A percentile compares a stretch with the other conserved stretches of the same genome.
Conservation (phyloP, 106 monocot genomes). For the Posidonia australis region DNA sequence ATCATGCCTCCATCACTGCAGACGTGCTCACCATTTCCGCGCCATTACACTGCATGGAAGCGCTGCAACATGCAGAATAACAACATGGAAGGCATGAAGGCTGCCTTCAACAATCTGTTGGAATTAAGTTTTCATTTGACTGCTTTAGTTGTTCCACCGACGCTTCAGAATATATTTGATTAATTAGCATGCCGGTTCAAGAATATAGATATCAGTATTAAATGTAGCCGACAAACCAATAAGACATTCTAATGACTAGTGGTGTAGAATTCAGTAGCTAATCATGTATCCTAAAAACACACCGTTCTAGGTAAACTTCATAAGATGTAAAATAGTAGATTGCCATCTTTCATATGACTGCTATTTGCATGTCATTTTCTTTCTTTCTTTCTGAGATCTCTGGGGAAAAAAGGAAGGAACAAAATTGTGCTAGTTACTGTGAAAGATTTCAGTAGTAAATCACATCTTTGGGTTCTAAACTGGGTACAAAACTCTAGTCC, state of each 20-base stretch:
- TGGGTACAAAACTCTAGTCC: not conserved
- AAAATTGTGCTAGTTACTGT: too few species aligned
- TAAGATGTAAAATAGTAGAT: too few species aligned
- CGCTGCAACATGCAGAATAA: not conserved
- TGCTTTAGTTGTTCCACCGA: not conserved
- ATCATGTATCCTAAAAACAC: too few species aligned
- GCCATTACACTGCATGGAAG: not conserved
- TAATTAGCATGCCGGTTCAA: not conserved
- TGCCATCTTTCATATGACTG: too few species aligned
- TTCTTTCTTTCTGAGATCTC: too few species aligned
- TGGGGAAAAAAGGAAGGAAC: too few species aligned
- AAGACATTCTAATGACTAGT: not conserved
- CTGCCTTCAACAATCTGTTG: not conserved
- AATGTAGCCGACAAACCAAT: not conserved
- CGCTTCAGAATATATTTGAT: not conserved
- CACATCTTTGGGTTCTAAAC: not conserved
- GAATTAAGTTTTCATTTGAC: not conserved
- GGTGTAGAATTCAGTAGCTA: not conserved
- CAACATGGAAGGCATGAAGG: not conserved
- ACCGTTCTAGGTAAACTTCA: too few species aligned
- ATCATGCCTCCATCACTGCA: too few species aligned
- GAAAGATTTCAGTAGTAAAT: too few species aligned
- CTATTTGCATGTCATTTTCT: too few species aligned
- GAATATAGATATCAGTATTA: not conserved
- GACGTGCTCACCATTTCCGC: not conserved